A percentile compares a stretch with the other conserved stretches of the same genome.
phyloP scores from a whole-genome alignment of 140 eudicot species.

The Stevia rebaudiana region DNA sequence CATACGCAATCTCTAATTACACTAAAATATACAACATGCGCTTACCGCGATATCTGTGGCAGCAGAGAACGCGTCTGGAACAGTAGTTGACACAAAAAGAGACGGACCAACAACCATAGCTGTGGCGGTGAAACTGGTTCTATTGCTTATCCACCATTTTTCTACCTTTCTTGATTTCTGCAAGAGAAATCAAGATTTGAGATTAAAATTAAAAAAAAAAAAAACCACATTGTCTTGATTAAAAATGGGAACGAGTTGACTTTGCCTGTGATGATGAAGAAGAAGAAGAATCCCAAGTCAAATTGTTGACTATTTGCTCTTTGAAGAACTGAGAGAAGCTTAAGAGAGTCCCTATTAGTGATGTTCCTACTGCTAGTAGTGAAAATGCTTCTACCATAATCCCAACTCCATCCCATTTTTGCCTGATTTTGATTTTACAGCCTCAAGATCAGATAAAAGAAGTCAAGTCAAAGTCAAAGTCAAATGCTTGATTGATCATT shows the following conservation, averaged over 20 bases:
- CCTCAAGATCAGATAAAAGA: neutral
- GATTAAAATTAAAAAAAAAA: neutral
- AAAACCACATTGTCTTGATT: neutral
- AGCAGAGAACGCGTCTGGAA: constrained; percentile 72
- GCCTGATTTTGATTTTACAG: constrained; percentile 41
- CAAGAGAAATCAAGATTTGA: constrained; percentile 9
- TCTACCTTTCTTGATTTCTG: constrained; percentile 39
- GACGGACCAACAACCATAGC: constrained; percentile 64
- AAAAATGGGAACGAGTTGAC: constrained; percentile 11
- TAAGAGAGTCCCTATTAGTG: constrained; percentile 67
- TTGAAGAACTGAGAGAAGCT: constrained; percentile 79
- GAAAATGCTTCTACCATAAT: constrained; percentile 85
- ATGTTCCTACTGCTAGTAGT: constrained; percentile 82
- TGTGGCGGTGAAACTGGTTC: constrained; percentile 46
- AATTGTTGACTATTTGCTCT: constrained; percentile 59
- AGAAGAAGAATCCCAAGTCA: constrained; percentile 31
- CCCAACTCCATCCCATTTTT: constrained; percentile 67
- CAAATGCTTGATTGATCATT: constrained; percentile 16
- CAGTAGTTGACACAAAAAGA: constrained; percentile 51
- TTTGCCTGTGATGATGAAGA: constrained; percentile 33
- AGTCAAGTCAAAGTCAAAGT: constrained; percentile 10
- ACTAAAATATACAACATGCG: no score
- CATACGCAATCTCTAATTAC: no score
- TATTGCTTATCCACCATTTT: constrained; percentile 57
- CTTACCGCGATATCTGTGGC: constrained; percentile 93